These are phyloP conservation scores for Epichloe typhina DNA, from an alignment of 2,329 filamentous ascomycete genomes.

Conservation along the genomic window DNA sequence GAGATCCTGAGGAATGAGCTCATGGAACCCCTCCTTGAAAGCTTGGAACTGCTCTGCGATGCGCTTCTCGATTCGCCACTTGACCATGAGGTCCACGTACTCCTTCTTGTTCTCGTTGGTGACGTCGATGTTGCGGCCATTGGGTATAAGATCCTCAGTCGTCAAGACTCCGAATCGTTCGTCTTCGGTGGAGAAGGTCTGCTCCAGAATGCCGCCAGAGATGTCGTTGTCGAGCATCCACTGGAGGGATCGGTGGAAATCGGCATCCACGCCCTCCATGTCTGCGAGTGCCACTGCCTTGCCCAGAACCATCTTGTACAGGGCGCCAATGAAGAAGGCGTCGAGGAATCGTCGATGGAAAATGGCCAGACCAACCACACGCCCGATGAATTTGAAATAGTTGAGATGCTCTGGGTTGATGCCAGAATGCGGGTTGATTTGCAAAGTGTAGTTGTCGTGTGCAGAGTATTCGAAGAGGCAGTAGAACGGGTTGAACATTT, in stretches of 20 bases:
- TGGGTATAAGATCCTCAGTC: constrained; percentile 85
- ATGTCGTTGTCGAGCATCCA: constrained; percentile 99
- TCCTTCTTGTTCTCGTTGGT: constrained; percentile 99
- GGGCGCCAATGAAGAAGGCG: constrained; percentile 95
- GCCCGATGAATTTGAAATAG: constrained; percentile 99
- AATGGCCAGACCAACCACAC: constrained; percentile 90
- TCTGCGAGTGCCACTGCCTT: constrained; percentile 86
- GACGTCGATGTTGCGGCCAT: constrained; percentile 83
- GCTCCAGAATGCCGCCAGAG: constrained; percentile 76
- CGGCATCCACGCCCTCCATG: constrained; percentile 98
- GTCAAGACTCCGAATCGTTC: constrained; percentile 92
- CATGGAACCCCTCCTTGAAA: constrained; percentile 94
- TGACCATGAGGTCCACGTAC: constrained; percentile 96
- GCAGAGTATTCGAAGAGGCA: constrained; percentile 98
- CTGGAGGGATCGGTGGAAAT: constrained; percentile 90
- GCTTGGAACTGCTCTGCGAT: constrained; percentile 97
- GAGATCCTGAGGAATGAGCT: constrained; percentile 88
- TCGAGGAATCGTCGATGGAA: constrained; percentile 97
- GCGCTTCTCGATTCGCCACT: constrained; percentile 98
- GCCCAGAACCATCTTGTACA: constrained; percentile 98
- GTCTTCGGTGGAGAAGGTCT: constrained; percentile 94
- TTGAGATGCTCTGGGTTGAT: constrained; percentile 99
- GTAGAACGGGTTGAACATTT: constrained; percentile 99
- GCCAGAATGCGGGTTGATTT: constrained; percentile 98
- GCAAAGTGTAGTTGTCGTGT: constrained; percentile 98